Percentiles rank a stretch among this genome's conserved stretches.
phyloP scores from a whole-genome alignment of 2,329 filamentous ascomycete species.

The Phoma sp. region DNA sequence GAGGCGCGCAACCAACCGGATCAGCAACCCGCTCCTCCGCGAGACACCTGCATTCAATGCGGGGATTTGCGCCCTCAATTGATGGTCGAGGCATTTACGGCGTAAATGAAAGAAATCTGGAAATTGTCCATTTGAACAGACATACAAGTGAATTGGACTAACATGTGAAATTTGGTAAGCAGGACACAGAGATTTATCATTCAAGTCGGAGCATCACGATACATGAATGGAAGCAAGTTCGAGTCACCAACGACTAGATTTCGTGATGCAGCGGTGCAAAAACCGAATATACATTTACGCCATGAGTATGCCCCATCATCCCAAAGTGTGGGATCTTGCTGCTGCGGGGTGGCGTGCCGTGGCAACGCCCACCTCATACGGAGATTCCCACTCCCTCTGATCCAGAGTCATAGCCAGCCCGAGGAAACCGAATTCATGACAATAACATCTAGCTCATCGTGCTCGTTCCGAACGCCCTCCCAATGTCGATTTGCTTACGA shows the following conservation, averaged over 20 bases:
- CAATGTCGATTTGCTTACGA: conserved; percentile 56
- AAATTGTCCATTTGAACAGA: too few relatives aligned
- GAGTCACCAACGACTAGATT: conserved; percentile 38
- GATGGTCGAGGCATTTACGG: too few relatives aligned
- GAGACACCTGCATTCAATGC: conserved; percentile 3
- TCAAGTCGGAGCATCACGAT: not conserved
- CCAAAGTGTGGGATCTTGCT: conserved; percentile 44
- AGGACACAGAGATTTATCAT: not conserved
- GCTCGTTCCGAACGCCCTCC: conserved; percentile 37
- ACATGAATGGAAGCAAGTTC: not conserved
- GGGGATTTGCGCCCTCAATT: conserved; percentile 5
- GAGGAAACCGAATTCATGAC: conserved; percentile 46
- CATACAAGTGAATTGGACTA: too few relatives aligned
- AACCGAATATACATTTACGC: conserved; percentile 48
- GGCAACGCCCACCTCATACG: conserved; percentile 34
- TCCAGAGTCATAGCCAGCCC: conserved; percentile 49
- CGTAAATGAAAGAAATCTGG: too few relatives aligned
- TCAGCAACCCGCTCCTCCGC: conserved; percentile 6
- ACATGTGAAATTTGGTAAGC: not conserved
- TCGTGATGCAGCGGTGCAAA: conserved; percentile 43
- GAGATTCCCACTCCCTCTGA: conserved; percentile 45
- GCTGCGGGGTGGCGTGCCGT: conserved; percentile 37
- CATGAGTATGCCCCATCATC: conserved; percentile 50
- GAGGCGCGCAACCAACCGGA: conserved; percentile 17
- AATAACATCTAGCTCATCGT: conserved; percentile 42